Evolutionary conservation across 805 yeast genomes (phyloP), one percentile per base, ranked within the genome.

Genomic region (Metschnikowia lunata): DNA sequence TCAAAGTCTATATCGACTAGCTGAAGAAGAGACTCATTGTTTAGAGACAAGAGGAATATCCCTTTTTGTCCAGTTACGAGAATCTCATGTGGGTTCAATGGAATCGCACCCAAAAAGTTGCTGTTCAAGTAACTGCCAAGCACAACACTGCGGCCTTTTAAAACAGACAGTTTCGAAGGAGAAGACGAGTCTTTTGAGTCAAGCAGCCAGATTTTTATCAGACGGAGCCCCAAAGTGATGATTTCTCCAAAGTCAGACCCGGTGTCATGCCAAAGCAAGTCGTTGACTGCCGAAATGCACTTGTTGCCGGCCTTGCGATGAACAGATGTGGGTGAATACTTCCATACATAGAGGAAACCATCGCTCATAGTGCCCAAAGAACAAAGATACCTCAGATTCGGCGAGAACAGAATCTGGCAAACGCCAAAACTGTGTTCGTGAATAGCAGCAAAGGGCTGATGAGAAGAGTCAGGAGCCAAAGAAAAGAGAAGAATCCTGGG

Each of bases 351-450:
- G 10, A 85, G 55, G 45, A 72, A 82, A 1, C 90, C 88, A 58
- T 85, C 93, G 51, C 80, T 82, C 3, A 80, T 66, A n/a, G 77
- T 64, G 0, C 91, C 91, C 38, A 83, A 60, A 8, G 88, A 80
- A 30, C 83, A 76, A 30, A 85, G 61, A 43, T 58, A 67, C 34
- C 61, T 66, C 40, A 83, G 81, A 48, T 80, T 78, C 0, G 80
- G 79, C 0, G 86, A 77, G 56, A 85, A 85, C 15, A 66, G 61
- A 13, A 85, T 52, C 7, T 69, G 64, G 31, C 74, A 67, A 13
- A 85, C 70, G 0, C 90, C 91, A 60, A 80, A 85, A 10, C 75
- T 69, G 60, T 85, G 93, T 48, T 82, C 88, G 42, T 69, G 62
- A 1, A 82, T 72, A 12, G 74, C 65, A 8, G 77, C 75, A 7